A percentile compares a stretch with the other conserved stretches of the same genome.
phyloP scores from a whole-genome alignment of 2,329 filamentous ascomycete genomes.

The Cladophialophora bantiana region DNA sequence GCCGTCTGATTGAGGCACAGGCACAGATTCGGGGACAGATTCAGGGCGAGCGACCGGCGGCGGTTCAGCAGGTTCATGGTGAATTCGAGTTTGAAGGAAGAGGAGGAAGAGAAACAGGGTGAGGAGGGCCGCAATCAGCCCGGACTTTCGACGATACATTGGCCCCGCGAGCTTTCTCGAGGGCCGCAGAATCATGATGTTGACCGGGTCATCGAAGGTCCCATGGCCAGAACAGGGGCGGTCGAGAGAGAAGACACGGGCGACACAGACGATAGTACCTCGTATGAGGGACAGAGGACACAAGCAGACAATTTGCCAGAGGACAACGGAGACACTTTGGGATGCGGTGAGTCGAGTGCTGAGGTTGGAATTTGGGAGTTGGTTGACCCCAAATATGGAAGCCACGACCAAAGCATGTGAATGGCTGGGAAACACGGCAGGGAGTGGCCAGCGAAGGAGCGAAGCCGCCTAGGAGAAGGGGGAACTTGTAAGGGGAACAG shows the following conservation, averaged over 20 bases:
- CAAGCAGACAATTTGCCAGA: not conserved
- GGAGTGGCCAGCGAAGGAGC: not conserved
- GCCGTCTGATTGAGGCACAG: not conserved
- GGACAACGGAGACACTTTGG: not conserved
- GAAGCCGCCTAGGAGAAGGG: not conserved
- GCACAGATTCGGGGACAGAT: slow-evolving; percentile 5
- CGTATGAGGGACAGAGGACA: not conserved
- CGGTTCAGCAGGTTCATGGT: slow-evolving; percentile 13
- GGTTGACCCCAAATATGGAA: not conserved
- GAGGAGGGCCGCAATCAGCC: slow-evolving; percentile 26
- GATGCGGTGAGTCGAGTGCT: not conserved
- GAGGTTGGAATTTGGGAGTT: not conserved
- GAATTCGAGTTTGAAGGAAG: slow-evolving; percentile 28
- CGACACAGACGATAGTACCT: no score
- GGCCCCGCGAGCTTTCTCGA: slow-evolving; percentile 12
- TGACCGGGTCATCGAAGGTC: slow-evolving; percentile 2
- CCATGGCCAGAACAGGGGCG: not conserved
- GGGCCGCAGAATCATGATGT: slow-evolving; percentile 18
- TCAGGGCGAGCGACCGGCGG: slow-evolving; percentile 5
- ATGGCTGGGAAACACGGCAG: slow-evolving; percentile 1
- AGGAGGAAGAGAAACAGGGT: slow-evolving; percentile 30
- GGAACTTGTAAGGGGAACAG: no score
- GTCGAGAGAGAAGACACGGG: not conserved
- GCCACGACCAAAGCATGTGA: not conserved
- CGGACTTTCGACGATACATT: slow-evolving; percentile 32